Percentiles rank a stretch among this genome's conserved stretches.
phyloP scores from a whole-genome alignment of 2,329 filamentous ascomycete species.

The Curvularia hawaiiensis region DNA sequence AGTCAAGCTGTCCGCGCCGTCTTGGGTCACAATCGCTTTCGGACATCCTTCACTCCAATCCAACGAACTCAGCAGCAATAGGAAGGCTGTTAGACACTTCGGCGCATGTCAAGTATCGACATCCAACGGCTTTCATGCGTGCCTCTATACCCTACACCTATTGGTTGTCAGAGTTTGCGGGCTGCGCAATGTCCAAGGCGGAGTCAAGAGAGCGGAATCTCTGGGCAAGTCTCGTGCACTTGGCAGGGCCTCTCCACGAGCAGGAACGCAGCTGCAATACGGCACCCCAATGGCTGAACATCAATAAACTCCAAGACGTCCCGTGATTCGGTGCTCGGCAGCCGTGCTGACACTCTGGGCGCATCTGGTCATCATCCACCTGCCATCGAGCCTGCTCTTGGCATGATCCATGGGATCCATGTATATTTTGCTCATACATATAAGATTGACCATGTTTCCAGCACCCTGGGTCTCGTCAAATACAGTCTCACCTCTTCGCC shows the following conservation, averaged over 20 bases:
- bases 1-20: background rate
- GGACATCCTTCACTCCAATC: background rate
- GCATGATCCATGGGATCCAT: background rate
- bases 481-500: background rate
- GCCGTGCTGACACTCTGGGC: conserved; percentile 3
- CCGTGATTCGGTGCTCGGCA: conserved; percentile 1
- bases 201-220: conserved; percentile 14
- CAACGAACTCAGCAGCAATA: conserved; percentile 2
- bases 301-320: background rate
- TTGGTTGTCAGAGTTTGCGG: conserved; percentile 1
- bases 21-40: background rate
- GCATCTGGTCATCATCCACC: conserved; percentile 1
- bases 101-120: background rate
- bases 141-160: background rate
- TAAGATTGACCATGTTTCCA: conserved; percentile 5
- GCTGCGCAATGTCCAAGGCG: conserved; percentile 5
- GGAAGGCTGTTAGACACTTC: background rate
- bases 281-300: conserved; percentile 1
- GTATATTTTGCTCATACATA: conserved; percentile 6
- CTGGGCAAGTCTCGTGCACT: conserved; percentile 12
- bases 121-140: conserved; percentile 7
- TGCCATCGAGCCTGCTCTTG: background rate
- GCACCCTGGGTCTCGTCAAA: background rate
- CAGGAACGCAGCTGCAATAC: background rate
- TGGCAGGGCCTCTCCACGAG: conserved; percentile 5